These are phyloP conservation scores for Exophiala sideris DNA, from an alignment of 2,329 filamentous ascomycete species.

Conservation along the genomic window DNA sequence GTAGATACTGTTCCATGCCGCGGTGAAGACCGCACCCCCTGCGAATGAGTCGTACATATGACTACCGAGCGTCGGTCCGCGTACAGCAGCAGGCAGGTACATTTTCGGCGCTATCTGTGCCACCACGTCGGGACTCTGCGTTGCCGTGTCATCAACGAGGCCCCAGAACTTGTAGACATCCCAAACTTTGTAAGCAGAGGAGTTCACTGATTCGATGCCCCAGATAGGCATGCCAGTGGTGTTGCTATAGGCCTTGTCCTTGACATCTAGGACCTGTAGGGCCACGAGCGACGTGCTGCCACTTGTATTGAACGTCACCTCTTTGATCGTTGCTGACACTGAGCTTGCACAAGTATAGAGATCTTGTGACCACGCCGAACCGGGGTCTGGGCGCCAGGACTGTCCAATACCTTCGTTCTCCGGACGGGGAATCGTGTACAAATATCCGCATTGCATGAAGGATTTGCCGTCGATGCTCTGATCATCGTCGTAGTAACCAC, in stretches of 20 bases:
- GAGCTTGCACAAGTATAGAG: constrained; percentile 45
- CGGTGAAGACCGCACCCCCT: neutral
- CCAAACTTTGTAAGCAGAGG: constrained; percentile 32
- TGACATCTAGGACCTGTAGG: constrained; percentile 35
- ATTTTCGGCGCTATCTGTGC: neutral
- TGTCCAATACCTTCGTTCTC: neutral
- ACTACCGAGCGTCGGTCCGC: neutral
- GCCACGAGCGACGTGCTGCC: constrained; percentile 16
- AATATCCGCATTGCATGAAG: constrained; percentile 1
- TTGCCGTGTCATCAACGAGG: neutral
- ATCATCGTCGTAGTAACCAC: constrained; percentile 2
- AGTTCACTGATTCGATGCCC: constrained; percentile 35
- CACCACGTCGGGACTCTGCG: neutral
- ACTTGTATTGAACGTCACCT: constrained; percentile 43
- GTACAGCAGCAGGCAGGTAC: neutral
- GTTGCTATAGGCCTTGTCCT: constrained; percentile 39
- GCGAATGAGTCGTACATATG: constrained; percentile 4
- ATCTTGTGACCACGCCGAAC: constrained; percentile 41
- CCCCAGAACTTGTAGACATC: constrained; percentile 1
- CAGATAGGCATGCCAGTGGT: constrained; percentile 33
- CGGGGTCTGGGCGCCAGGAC: constrained; percentile 38
- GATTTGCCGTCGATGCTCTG: neutral
- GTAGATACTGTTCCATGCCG: constrained; percentile 2
- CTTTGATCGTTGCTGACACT: constrained; percentile 44
- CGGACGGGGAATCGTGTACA: neutral